Conservation (phyloP, 169 alveolate genomes). For the Plasmodium coatneyi region DNA sequence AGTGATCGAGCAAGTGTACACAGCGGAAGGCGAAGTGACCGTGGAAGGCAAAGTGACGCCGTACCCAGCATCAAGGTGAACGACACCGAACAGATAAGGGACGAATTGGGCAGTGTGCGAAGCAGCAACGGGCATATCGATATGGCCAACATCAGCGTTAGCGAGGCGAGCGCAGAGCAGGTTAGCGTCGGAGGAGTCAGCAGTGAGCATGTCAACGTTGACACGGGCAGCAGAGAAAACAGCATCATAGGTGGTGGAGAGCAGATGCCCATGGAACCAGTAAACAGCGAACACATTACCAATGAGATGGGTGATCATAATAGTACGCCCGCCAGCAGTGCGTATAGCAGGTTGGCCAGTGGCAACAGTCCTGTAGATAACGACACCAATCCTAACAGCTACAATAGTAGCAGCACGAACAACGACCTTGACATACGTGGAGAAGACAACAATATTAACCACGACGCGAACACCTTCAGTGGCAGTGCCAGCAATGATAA, state of each 20-base stretch:
- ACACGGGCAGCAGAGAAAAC: not conserved
- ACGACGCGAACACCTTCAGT: not conserved
- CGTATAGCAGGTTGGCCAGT: not conserved
- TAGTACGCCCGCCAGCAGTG: not conserved
- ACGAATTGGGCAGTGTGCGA: not conserved
- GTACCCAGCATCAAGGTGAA: not conserved
- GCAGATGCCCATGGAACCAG: not conserved
- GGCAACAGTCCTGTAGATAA: not conserved
- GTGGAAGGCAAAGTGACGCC: not conserved
- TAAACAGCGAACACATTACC: not conserved
- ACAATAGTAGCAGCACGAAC: conserved; percentile 6
- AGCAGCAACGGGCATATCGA: not conserved
- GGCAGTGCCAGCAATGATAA: not conserved
- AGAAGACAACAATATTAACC: not conserved
- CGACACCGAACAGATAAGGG: not conserved
- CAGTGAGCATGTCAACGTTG: not conserved
- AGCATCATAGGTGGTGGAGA: not conserved
- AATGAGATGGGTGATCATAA: not conserved
- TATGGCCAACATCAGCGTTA: not conserved
- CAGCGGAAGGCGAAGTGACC: not conserved
- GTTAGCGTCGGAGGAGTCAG: not conserved
- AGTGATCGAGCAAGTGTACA: not conserved
- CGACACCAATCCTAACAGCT: not conserved
- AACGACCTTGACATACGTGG: not conserved
- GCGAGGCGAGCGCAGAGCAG: not conserved